Evolutionary conservation across 805 yeast genomes (phyloP).

Genomic region (Yamadazyma insecticola): DNA sequence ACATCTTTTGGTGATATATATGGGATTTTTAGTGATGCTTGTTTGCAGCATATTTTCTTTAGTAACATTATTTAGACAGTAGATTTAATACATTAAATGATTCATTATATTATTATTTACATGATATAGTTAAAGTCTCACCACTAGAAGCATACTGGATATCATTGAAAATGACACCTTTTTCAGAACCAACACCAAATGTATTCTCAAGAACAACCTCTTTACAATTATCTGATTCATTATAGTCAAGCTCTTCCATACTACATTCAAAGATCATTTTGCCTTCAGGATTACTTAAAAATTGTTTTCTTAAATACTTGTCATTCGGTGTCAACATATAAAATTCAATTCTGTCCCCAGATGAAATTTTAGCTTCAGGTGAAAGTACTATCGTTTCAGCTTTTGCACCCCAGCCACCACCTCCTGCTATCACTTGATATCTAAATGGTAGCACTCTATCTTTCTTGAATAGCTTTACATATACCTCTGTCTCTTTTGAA

Average conservation of each 20-base stretch:
- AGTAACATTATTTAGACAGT: no score
- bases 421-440: constrained; percentile 64
- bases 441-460: constrained; percentile 16
- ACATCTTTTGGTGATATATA: constrained; percentile 10
- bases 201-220: constrained; percentile 7
- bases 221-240: background rate
- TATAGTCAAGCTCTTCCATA: constrained; percentile 23
- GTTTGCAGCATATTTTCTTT: constrained; percentile 4
- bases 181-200: constrained; percentile 32
- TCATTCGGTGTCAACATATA: constrained; percentile 39
- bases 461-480: constrained; percentile 23
- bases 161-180: constrained; percentile 23
- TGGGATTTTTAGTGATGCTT: constrained; percentile 8
- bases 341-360: constrained; percentile 47
- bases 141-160: constrained; percentile 26
- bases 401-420: constrained; percentile 73
- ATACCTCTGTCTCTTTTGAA: constrained; percentile 42
- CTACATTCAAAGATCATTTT: constrained; percentile 31
- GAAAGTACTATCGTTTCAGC: constrained; percentile 63
- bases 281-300: background rate
- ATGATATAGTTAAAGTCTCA: constrained; percentile 11
- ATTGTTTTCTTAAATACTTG: constrained; percentile 9
- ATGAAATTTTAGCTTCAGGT: constrained; percentile 44
- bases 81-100: background rate
- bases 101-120: background rate